Percentiles rank a stretch among this genome's conserved stretches.
Conservation (phyloP, 345 rosid species). For the Citrus hindsii region DNA sequence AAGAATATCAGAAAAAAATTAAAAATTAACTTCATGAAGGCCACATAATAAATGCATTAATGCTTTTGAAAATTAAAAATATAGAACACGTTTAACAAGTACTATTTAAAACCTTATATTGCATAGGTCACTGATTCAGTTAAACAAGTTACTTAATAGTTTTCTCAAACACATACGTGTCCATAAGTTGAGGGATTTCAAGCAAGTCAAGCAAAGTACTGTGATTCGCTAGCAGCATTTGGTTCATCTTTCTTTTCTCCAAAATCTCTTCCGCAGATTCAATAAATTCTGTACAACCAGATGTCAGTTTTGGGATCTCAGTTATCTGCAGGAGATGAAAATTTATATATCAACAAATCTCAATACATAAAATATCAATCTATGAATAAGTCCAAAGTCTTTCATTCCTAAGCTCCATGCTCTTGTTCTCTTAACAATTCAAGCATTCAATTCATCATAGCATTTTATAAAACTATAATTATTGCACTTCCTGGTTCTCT, state of each 20-base stretch:
- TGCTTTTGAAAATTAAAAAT: neutral
- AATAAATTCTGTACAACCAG: conserved; percentile 86
- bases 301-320: conserved; percentile 73
- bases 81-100: neutral
- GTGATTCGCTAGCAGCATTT: conserved; percentile 80
- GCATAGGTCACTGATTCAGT: neutral
- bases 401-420: neutral
- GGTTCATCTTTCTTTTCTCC: conserved; percentile 96
- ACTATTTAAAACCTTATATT: neutral
- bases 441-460: neutral
- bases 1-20: neutral
- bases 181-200: conserved; percentile 99
- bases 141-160: conserved; percentile 2
- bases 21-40: neutral
- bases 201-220: conserved; percentile 95
- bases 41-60: neutral
- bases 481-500: neutral
- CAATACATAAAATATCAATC: neutral
- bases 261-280: conserved; percentile 84
- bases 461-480: neutral
- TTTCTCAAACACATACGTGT: conserved; percentile 63
- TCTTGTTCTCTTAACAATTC: neutral
- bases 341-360: neutral
- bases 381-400: neutral
- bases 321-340: conserved; percentile 48